A percentile compares a stretch with the other conserved stretches of the same genome.
Evolutionary conservation across 176 grass and related monocot genomes (phyloP).

Genomic region (Raddia guianensis): DNA sequence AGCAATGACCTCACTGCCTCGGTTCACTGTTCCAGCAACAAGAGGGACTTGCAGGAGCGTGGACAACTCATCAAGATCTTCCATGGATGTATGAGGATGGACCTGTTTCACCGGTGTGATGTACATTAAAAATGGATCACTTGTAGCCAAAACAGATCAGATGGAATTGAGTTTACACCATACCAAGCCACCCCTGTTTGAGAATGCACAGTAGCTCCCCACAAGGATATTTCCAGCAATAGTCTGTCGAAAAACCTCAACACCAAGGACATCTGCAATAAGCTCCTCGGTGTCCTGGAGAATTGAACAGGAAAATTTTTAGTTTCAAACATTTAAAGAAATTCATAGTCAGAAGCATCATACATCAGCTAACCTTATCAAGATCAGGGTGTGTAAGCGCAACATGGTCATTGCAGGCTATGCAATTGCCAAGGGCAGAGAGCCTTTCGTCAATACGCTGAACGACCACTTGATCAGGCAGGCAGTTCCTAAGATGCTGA

Average conservation of each 20-base stretch:
- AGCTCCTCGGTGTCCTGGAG: slow-evolving; percentile 88
- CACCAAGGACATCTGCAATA: slow-evolving; percentile 89
- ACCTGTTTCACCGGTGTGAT: slow-evolving; percentile 53
- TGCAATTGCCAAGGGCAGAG: slow-evolving; percentile 89
- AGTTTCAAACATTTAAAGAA: not conserved
- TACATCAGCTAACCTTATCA: slow-evolving; percentile 57
- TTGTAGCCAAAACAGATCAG: not conserved
- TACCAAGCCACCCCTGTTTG: slow-evolving; percentile 93
- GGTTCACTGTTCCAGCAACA: slow-evolving; percentile 93
- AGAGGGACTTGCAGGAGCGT: slow-evolving; percentile 96
- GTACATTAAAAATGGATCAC: not conserved
- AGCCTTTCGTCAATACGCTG: slow-evolving; percentile 89
- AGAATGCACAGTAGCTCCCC: slow-evolving; percentile 84
- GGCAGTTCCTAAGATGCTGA: slow-evolving; percentile 93
- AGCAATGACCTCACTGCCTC: slow-evolving; percentile 90
- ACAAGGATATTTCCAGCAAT: slow-evolving; percentile 96
- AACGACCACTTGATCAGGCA: slow-evolving; percentile 95
- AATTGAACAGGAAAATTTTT: not conserved
- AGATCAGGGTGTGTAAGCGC: slow-evolving; percentile 99
- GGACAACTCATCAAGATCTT: slow-evolving; percentile 96
- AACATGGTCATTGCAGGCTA: slow-evolving; percentile 97
- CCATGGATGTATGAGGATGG: slow-evolving; percentile 93
- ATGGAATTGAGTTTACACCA: not conserved
- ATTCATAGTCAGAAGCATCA: not conserved
- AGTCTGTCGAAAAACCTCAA: slow-evolving; percentile 91